These are phyloP conservation scores for Candida anglica DNA, from an alignment of 805 yeast genomes.

Conservation along the genomic window DNA sequence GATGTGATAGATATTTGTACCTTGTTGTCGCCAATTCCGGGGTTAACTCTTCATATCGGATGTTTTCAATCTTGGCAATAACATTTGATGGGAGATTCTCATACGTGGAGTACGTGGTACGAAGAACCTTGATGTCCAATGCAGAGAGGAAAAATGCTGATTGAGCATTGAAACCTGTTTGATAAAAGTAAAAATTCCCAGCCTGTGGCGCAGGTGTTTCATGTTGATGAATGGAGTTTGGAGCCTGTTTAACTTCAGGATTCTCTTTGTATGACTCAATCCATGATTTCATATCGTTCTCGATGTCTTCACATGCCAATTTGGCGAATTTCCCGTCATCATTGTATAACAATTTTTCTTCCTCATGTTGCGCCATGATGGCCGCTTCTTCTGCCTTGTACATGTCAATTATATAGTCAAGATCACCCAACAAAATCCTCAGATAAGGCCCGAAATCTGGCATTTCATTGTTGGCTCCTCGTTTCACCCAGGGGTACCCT, in stretches of 20 bases:
- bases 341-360: constrained; percentile 56
- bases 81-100: constrained; percentile 65
- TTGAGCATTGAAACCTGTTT: constrained; percentile 64
- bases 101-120: constrained; percentile 54
- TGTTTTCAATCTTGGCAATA: constrained; percentile 61
- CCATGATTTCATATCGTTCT: constrained; percentile 39
- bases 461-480: constrained; percentile 5
- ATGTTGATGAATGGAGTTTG: too few species aligned
- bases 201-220: not conserved
- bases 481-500: constrained; percentile 54
- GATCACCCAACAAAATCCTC: constrained; percentile 66
- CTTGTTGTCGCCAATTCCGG: constrained; percentile 56
- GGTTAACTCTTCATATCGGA: constrained; percentile 60
- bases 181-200: constrained; percentile 59
- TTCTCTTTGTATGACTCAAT: constrained; percentile 21
- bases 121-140: constrained; percentile 73
- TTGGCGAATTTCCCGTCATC: constrained; percentile 54
- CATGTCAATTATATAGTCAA: constrained; percentile 48
- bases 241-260: not conserved
- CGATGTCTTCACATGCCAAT: constrained; percentile 54
- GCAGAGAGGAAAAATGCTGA: constrained; percentile 69
- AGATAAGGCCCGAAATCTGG: constrained; percentile 43
- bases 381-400: constrained; percentile 56
- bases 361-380: constrained; percentile 47
- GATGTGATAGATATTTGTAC: constrained; percentile 71